Evolutionary conservation across 805 yeast species (phyloP).

Genomic region (Saccharomyces kudriavzevii): DNA sequence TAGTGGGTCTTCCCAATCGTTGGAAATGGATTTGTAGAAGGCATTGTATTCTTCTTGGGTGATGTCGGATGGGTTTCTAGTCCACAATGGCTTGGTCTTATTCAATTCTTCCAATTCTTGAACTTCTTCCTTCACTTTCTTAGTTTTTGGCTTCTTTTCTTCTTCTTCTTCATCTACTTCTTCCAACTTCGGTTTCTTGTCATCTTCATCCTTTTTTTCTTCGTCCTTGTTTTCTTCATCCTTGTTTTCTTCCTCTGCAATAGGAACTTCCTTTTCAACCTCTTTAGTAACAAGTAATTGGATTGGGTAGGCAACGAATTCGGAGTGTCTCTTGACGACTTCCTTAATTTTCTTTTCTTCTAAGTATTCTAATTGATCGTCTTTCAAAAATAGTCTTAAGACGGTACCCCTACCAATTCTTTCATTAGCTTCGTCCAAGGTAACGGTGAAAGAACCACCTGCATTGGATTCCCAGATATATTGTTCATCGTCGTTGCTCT

Average conservation of each 20-base stretch:
- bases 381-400: conserved; percentile 93
- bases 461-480: conserved; percentile 99
- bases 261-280: conserved; percentile 95
- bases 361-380: conserved; percentile 96
- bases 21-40: conserved; percentile 97
- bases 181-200: conserved; percentile 66
- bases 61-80: conserved; percentile 96
- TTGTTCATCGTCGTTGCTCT: conserved; percentile 98
- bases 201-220: conserved; percentile 49
- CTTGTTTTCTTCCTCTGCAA: conserved; percentile 45
- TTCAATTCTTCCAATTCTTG: conserved; percentile 96
- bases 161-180: conserved; percentile 64
- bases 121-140: conserved; percentile 86
- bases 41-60: conserved; percentile 98
- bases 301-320: conserved; percentile 98
- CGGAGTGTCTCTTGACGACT: conserved; percentile 98
- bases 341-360: conserved; percentile 99
- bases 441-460: conserved; percentile 97
- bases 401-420: conserved; percentile 90
- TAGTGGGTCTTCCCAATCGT: conserved; percentile 99
- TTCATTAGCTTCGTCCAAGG: conserved; percentile 82
- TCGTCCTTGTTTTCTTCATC: conserved; percentile 30
- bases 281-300: conserved; percentile 97
- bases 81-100: conserved; percentile 99
- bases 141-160: conserved; percentile 65